Conservation (phyloP, 2,329 filamentous ascomycete genomes). For the Trichoderma asperellum region DNA sequence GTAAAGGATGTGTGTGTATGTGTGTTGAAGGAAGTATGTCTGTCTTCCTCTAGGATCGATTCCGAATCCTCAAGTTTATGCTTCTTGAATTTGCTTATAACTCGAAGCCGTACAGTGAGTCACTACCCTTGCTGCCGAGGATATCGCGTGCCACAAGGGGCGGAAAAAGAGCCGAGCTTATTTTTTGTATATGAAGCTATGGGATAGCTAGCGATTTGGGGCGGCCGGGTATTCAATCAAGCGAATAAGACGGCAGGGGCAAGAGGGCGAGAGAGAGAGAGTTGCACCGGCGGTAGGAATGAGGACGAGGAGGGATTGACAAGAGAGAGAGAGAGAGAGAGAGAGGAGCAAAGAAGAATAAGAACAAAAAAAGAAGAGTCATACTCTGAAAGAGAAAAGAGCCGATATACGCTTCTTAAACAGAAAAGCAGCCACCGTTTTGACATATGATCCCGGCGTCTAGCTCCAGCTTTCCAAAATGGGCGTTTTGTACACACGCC, state of each 20-base stretch:
- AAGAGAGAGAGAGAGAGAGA: constrained; percentile 17
- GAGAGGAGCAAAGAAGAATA: neutral
- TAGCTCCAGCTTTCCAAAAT: neutral
- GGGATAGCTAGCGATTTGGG: constrained; percentile 2
- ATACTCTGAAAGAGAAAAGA: neutral
- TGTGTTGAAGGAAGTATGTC: neutral
- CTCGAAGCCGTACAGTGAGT: neutral
- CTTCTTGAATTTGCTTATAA: neutral
- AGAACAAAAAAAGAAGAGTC: constrained; percentile 8
- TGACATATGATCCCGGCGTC: constrained; percentile 29
- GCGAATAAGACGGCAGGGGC: neutral
- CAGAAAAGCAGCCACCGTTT: constrained; percentile 10
- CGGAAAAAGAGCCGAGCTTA: constrained; percentile 14
- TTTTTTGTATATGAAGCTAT: constrained; percentile 9
- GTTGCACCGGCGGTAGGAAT: neutral
- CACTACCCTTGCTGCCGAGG: constrained; percentile 16
- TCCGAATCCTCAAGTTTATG: neutral
- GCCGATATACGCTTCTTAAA: constrained; percentile 19
- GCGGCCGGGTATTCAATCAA: constrained; percentile 24
- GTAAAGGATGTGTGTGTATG: constrained; percentile 17
- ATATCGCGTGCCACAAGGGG: neutral
- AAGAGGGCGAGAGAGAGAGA: neutral
- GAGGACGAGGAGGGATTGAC: neutral
- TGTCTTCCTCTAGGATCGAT: neutral
- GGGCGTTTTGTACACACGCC: neutral